Evolutionary conservation across 2,329 filamentous ascomycete species (phyloP).

Genomic region (Dactylellina leptospora): DNA sequence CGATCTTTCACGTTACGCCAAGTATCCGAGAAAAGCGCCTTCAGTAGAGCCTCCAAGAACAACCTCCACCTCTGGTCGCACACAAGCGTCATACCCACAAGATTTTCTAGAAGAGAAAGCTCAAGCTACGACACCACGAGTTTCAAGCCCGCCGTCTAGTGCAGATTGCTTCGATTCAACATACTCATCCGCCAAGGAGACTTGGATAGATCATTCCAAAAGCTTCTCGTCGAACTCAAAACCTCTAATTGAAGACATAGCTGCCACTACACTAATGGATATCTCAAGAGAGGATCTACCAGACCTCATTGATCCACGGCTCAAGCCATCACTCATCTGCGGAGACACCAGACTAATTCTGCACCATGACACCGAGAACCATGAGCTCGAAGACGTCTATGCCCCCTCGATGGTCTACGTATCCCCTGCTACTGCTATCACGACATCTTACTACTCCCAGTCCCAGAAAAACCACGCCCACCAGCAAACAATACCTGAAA

Average conservation of each 20-base stretch:
- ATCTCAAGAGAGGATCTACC: neutral
- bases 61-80: too few species aligned
- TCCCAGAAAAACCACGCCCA: neutral
- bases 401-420: neutral
- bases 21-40: constrained; percentile 6
- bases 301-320: neutral
- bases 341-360: constrained; percentile 1
- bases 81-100: too few species aligned
- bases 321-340: neutral
- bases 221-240: too few species aligned
- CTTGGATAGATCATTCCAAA: too few species aligned
- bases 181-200: too few species aligned
- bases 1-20: constrained; percentile 19
- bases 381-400: neutral
- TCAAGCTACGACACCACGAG: too few species aligned
- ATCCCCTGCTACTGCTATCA: neutral
- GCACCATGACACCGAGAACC: neutral
- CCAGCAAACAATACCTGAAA: too few species aligned
- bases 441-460: neutral
- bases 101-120: too few species aligned
- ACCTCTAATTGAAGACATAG: too few species aligned
- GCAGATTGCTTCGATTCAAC: too few species aligned
- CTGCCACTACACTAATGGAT: too few species aligned
- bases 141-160: too few species aligned
- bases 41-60: neutral